Percentiles rank a stretch among this genome's conserved stretches.
Evolutionary conservation across 73 alveolate species (phyloP).

Genomic region (Tetrahymena thermophila): DNA sequence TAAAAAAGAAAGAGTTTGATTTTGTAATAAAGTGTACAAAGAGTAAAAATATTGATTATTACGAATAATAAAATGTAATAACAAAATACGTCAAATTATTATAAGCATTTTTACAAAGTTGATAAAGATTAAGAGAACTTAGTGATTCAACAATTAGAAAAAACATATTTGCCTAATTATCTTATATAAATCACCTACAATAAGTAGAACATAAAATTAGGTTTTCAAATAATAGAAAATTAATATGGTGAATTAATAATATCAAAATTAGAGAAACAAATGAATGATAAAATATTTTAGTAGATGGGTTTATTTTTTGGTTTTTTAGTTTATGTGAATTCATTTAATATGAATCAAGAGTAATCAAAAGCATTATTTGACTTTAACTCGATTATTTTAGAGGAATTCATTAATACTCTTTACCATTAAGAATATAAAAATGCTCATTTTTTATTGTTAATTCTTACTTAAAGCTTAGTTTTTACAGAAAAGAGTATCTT

Average conservation of each 20-base stretch:
- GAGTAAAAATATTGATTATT: too few relatives aligned
- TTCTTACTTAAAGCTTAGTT: not conserved
- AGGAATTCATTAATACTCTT: not conserved
- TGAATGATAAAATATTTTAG: too few relatives aligned
- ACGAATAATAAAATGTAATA: too few relatives aligned
- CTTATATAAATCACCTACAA: not conserved
- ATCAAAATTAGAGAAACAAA: not conserved
- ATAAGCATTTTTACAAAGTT: not conserved
- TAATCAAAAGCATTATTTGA: not conserved
- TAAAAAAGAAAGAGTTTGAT: too few relatives aligned
- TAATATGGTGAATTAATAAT: not conserved
- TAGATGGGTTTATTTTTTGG: not conserved
- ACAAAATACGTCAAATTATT: too few relatives aligned
- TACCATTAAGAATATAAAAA: not conserved
- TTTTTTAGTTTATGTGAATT: not conserved
- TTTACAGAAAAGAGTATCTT: not conserved
- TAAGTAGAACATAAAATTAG: not conserved
- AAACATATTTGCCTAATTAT: not conserved
- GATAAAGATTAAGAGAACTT: not conserved
- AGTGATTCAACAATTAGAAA: not conserved
- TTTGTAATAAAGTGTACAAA: too few relatives aligned
- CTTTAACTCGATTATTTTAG: not conserved
- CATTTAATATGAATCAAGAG: not conserved
- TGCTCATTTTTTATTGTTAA: not conserved
- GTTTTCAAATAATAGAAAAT: not conserved